These are phyloP conservation scores for Suillus luteus DNA, from an alignment of 768 basidiomycete species.

Conservation along the genomic window DNA sequence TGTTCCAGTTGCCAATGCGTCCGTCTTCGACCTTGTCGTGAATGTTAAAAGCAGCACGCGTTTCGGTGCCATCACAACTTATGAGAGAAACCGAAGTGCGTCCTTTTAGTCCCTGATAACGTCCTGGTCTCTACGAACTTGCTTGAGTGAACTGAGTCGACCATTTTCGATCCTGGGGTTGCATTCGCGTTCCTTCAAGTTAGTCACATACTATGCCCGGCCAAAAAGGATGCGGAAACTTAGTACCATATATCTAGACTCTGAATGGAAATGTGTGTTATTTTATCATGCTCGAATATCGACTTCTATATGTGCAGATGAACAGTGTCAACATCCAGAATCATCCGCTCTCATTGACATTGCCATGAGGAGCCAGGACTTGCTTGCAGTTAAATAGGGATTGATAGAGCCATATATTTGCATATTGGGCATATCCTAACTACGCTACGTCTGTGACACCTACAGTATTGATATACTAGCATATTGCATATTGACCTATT, in stretches of 20 bases:
- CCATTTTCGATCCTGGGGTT: slow-evolving; percentile 87
- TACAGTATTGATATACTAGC: background rate
- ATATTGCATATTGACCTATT: background rate
- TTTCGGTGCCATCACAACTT: slow-evolving; percentile 80
- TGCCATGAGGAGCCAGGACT: background rate
- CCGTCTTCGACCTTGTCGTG: slow-evolving; percentile 91
- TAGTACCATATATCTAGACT: slow-evolving; percentile 37
- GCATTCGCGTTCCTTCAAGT: slow-evolving; percentile 96
- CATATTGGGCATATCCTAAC: no score
- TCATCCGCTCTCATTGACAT: no score
- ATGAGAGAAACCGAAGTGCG: slow-evolving; percentile 78
- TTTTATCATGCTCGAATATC: no score
- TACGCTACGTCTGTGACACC: background rate
- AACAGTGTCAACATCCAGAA: background rate
- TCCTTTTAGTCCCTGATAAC: slow-evolving; percentile 79
- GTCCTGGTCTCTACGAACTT: slow-evolving; percentile 89
- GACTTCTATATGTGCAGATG: background rate
- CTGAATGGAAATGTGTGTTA: background rate
- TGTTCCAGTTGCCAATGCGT: slow-evolving; percentile 89
- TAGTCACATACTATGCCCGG: slow-evolving; percentile 88
- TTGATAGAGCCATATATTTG: background rate
- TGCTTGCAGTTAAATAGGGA: no score
- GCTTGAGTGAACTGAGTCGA: slow-evolving; percentile 70
- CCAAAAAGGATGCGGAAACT: no score
- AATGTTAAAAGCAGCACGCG: slow-evolving; percentile 87